A percentile compares a stretch with the other conserved stretches of the same genome.
phyloP scores from a whole-genome alignment of 441 rosid species.

The Populus hybrid region DNA sequence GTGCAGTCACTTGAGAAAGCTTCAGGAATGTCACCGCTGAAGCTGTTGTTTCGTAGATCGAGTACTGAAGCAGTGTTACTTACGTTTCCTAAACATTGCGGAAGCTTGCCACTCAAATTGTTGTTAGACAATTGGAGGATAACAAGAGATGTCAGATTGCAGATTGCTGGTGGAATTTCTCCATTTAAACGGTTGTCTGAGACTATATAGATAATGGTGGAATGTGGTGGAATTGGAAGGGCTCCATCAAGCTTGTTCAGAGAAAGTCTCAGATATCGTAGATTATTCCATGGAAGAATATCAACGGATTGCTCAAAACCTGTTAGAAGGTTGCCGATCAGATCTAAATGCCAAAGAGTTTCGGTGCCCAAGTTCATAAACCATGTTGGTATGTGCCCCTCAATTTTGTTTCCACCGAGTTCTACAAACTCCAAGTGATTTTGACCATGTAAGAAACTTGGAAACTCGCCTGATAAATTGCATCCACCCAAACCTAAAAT shows the following conservation, averaged over 20 bases:
- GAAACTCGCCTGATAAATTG: slow-evolving; percentile 18
- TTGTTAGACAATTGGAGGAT: slow-evolving; percentile 21
- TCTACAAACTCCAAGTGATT: neutral
- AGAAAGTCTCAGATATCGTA: neutral
- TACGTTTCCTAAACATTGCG: slow-evolving; percentile 16
- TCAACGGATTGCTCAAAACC: slow-evolving; percentile 11
- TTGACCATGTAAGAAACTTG: slow-evolving; percentile 18
- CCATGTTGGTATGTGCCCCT: slow-evolving; percentile 21
- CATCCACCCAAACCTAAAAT: slow-evolving; percentile 7
- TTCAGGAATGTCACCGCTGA: slow-evolving; percentile 15
- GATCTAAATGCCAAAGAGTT: neutral
- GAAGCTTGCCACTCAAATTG: slow-evolving; percentile 23
- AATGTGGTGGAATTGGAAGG: slow-evolving; percentile 22
- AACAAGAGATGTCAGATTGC: neutral
- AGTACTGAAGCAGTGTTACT: slow-evolving; percentile 5
- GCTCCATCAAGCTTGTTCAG: slow-evolving; percentile 18
- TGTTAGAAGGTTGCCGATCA: slow-evolving; percentile 2
- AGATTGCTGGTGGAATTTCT: slow-evolving; percentile 7
- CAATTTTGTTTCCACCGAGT: slow-evolving; percentile 2
- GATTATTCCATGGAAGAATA: slow-evolving; percentile 17
- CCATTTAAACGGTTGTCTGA: slow-evolving; percentile 13
- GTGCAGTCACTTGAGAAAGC: neutral
- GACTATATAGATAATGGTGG: neutral
- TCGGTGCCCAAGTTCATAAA: neutral
- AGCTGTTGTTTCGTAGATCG: slow-evolving; percentile 7